Evolutionary conservation across 805 yeast genomes (phyloP), one percentile per base, ranked within the genome.

Genomic region (Kuraishia ogatae): DNA sequence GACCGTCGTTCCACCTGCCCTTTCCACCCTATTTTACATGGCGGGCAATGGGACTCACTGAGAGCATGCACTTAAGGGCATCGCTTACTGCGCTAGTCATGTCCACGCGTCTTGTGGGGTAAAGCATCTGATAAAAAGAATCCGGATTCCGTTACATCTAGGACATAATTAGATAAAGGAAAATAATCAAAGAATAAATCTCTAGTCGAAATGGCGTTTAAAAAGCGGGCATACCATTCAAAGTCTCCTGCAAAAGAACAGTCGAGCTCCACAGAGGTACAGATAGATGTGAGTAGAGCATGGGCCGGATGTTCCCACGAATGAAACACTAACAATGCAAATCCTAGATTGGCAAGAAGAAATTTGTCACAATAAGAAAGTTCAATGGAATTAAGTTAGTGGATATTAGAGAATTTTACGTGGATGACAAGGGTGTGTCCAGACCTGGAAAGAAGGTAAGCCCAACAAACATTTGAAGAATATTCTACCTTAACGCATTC

Each of bases 331-430:
- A 50, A 26, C 35, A 50, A n/a, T 10, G 39, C 22, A 5, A 6
- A 29, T 11, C 21, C 53, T 15, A 48, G 52, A 22, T 53, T 24
- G 83, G 84, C 2, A 76, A 75, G 60, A 83, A 77, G 62, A 90
- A 89, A 65, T 80, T 83, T 55, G 86, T 89, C 35, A 81, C 89
- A 0, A 90, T 93, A 19, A 77, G 90, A 56, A 80, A 79, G 60
- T 92, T 82, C 74, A 84, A 87, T 55, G 83, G 84, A 53, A 71
- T 73, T 55, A 80, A 79, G 39, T 71, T 91, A 60, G 82, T 93
- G 15, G 97, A 92, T 63, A 87, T 92, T 54, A 79, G 98, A 56
- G 97, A 92, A 66, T 90, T 75, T 71, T 92, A 89, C 67, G 75
- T 75, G 53, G 81, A 83, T 52, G 68, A 74, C 2, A 71, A 73